Base-by-base conservation (phyloP, 225 moss, liverwort and hornwort genomes). In the Physcomitrellopsis africana region DNA sequence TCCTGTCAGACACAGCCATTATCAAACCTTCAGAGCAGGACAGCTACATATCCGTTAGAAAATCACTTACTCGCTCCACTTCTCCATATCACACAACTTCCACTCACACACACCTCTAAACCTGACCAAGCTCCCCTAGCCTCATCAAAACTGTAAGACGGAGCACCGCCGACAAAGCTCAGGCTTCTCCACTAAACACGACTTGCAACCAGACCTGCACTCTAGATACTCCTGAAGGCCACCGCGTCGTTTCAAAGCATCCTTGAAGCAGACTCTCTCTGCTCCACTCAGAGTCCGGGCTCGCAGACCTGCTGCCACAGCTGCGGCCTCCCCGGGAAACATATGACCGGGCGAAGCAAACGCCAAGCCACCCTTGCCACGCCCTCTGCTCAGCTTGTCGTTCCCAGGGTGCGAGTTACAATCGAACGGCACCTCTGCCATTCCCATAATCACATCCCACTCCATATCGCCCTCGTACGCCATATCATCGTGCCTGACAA, bases 401-500 rank as follows among this genome's bases (percentile, higher is more conserved):
- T 90, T 87, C 60, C 87, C 90, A 1, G 84, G 85, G 27, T 82
- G 80, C 76, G 82, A 87, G 79, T 81, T 89, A 86, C 89, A 89
- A 76, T 84, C 80, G 20, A 76, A 67, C 18, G 83, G 79, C 15
- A 82, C 49, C 60, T 83, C 87, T 17, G 82, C 80, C 65, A 82
- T 74, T 73, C 79, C 90, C 87, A 90, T 90, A 4, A 90, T 80
- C 57, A 85, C 82, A 65, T 90, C 90, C 90, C 90, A 90, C 77
- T 90, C 90, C 87, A 85, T 82, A 53, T 90, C 90, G 45, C 90
- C 90, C 83, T 90, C 90, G 62, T 90, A 90, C 11, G 90, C 90
- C 90, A 90, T 90, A 70, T 90, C 90, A 81, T 90, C 90, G 78
- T 87, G 87, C 76, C 90, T 88, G 60, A 49, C 16, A 18, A 37